A percentile compares a stretch with the other conserved stretches of the same genome.
Evolutionary conservation across 257 asterid genomes (phyloP).

Genomic region (Solanum gracilifrons): DNA sequence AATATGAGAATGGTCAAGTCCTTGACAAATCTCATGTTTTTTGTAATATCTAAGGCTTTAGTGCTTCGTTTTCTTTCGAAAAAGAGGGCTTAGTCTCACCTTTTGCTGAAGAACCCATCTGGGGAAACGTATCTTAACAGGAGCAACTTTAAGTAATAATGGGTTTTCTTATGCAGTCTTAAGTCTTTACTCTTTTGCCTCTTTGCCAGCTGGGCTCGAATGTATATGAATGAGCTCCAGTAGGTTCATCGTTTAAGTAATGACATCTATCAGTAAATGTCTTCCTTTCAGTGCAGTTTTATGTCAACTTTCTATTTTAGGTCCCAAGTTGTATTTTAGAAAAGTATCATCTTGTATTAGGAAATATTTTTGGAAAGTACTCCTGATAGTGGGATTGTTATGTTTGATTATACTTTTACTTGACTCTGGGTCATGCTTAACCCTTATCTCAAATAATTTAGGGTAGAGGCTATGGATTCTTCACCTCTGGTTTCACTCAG

Average conservation of each 20-base stretch:
- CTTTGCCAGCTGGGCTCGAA: background rate
- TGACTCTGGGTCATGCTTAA: background rate
- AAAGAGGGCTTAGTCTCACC: background rate
- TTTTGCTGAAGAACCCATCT: background rate
- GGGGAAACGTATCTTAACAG: background rate
- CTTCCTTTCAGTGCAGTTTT: background rate
- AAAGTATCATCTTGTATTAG: background rate
- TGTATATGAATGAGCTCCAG: background rate
- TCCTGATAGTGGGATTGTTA: background rate
- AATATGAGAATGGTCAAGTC: background rate
- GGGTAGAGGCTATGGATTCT: conserved; percentile 51
- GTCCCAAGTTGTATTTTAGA: background rate
- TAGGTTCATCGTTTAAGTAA: background rate
- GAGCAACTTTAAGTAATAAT: background rate
- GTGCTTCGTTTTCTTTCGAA: background rate
- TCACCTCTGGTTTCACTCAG: conserved; percentile 33
- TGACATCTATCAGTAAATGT: background rate
- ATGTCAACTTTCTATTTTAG: background rate
- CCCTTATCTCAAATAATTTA: conserved; percentile 12
- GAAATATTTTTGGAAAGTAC: background rate
- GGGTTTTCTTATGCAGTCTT: background rate
- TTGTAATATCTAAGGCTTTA: background rate
- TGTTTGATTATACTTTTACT: background rate
- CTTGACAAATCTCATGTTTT: background rate
- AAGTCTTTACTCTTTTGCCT: background rate